Evolutionary conservation across 805 yeast species (phyloP), one percentile per base, ranked within the genome.

Genomic region (Nadsonia fulvescens): DNA sequence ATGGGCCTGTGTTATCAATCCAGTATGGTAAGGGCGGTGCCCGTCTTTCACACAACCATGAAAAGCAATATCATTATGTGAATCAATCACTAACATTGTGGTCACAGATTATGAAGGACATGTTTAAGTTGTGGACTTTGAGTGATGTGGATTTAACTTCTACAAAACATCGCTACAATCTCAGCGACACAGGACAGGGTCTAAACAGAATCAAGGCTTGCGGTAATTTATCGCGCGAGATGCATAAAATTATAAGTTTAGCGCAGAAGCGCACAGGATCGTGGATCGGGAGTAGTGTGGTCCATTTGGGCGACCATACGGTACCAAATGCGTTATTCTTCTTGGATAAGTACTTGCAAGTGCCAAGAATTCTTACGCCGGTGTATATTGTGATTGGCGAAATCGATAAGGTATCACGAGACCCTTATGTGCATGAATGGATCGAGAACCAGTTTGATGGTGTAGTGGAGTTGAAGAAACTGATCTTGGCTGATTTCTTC

Each of bases 251-350:
- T 32, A 55, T 76, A 25, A 47, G 58, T n/a, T 70, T 69, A 31
- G 76, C 76, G 23, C 77, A 76, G 40, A 46, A 53, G 15, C 56
- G 58, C 25, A 65, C 76, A 12, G 65, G 72, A 4, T 51, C 62
- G 2, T 76, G 89, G 86, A 72, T 76, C 17, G 91, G 91, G 2
- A 69, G 79, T 4, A 66, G 76, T 9, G 86, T 73, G 12, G 75
- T 76, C 13, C 91, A 76, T 47, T 42, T 77, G 10, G 91, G 89
- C 20, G 91, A 76, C 46, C 74, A 70, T 38, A 76, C 83, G 2
- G 91, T 76, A 4, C 91, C 91, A 3, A 76, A 76, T 44, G 82
- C 86, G 0, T 45, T 77, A 32, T 75, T 75, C 43, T 76, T 76
- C 53, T 49, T 76, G 27, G 89, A 76, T 47, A 76, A 77, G 44